Percentiles rank a stretch among this genome's conserved stretches.
Evolutionary conservation across 2,329 filamentous ascomycete species (phyloP).

Genomic region (Cordyceps farinosa): DNA sequence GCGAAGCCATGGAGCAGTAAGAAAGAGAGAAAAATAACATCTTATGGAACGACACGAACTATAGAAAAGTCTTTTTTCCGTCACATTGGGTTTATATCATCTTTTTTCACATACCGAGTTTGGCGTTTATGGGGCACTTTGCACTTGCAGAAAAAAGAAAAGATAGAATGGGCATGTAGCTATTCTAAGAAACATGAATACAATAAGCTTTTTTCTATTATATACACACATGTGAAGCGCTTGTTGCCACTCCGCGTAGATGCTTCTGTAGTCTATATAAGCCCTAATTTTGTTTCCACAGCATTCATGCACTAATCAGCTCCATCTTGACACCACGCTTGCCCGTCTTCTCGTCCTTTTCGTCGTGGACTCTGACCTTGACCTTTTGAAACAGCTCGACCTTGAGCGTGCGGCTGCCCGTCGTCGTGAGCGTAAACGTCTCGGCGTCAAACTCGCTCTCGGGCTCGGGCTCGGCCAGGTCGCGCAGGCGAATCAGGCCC

Average conservation of each 20-base stretch:
- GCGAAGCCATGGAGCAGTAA: slow-evolving; percentile 52
- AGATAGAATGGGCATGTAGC: slow-evolving; percentile 16
- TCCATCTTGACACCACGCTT: slow-evolving; percentile 87
- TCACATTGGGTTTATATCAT: slow-evolving; percentile 17
- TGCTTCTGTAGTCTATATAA: not conserved
- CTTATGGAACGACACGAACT: slow-evolving; percentile 9
- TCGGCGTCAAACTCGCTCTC: slow-evolving; percentile 82
- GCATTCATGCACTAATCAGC: slow-evolving; percentile 42
- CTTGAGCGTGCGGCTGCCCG: slow-evolving; percentile 51
- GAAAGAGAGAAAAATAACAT: not conserved
- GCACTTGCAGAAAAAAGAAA: slow-evolving; percentile 16
- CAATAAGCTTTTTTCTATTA: slow-evolving; percentile 2
- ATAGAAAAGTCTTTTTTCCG: slow-evolving; percentile 6
- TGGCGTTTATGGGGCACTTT: slow-evolving; percentile 21
- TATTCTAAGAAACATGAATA: slow-evolving; percentile 12
- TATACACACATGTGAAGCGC: slow-evolving; percentile 2
- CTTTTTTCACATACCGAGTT: slow-evolving; percentile 20
- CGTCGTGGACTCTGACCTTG: slow-evolving; percentile 80
- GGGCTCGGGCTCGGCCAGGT: slow-evolving; percentile 74
- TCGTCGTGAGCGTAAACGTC: slow-evolving; percentile 69
- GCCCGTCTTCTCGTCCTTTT: slow-evolving; percentile 91
- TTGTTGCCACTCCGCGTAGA: not conserved
- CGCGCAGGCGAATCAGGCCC: slow-evolving; percentile 79
- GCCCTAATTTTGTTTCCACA: not conserved
- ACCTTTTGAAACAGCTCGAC: slow-evolving; percentile 93